Conservation (phyloP, 176 grass and related monocot species). For the Avena insularis region DNA sequence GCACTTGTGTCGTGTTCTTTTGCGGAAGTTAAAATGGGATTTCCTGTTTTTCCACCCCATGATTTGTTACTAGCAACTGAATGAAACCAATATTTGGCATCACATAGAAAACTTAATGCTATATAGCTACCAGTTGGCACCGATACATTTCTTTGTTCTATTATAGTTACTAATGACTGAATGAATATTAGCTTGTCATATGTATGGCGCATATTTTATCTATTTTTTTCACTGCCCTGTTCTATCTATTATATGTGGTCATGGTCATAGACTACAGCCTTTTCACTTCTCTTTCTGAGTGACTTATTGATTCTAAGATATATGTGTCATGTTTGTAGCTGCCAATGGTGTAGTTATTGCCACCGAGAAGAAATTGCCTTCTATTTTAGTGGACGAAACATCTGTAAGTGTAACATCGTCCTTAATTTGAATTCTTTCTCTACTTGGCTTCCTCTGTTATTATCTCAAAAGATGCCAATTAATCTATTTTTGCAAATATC, state of each 20-base stretch:
- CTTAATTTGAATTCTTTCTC: neutral
- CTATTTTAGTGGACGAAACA: constrained; percentile 83
- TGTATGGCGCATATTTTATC: neutral
- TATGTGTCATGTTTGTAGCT: constrained; percentile 50
- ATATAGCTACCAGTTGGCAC: neutral
- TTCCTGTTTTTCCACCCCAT: neutral
- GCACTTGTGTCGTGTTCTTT: neutral
- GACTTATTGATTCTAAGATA: constrained; percentile 31
- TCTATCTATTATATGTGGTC: neutral
- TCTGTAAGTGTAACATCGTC: constrained; percentile 56
- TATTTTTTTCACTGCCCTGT: constrained; percentile 11
- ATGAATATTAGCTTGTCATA: neutral
- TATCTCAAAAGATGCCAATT: neutral
- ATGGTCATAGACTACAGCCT: neutral
- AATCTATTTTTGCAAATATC: constrained; percentile 30
- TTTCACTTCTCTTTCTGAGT: neutral
- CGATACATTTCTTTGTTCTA: neutral
- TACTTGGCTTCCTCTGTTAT: neutral
- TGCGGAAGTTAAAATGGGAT: constrained; percentile 21
- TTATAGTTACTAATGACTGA: neutral
- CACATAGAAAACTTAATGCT: neutral
- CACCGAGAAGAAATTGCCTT: constrained; percentile 84
- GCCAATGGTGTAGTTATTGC: constrained; percentile 88
- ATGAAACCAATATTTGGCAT: constrained; percentile 25
- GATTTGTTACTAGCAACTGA: neutral